Base-by-base conservation (phyloP, 2,329 filamentous ascomycete species). In the Aspergillus felis region DNA sequence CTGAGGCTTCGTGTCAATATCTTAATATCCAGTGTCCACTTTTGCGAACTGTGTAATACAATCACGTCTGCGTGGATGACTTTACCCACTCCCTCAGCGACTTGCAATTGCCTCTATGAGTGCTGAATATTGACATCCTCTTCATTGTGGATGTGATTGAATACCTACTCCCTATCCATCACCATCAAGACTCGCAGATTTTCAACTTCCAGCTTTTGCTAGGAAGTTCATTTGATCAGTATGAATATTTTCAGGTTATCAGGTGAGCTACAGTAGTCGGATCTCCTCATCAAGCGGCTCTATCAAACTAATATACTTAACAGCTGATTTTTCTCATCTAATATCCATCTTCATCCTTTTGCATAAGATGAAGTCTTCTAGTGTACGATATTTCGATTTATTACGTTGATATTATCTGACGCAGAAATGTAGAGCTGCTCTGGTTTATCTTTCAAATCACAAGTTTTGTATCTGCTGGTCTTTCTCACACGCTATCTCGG, bases 361-460 rank as follows among this genome's bases (percentile, higher is more conserved):
- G 62, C 92, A 96, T 74, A 99, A 99, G 83, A 99, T 99, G 92
- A 87, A 88, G 68, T 86, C 89, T 72, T 87, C 94, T 49, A 96
- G 91, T 73, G 93, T 97, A 82, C 61, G 87, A 76, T 22, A 35
- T 50, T 28, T 17, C 52, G 3, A 28, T 27, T 24, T 7, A 42
- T 22, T 42, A 28, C 5, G 24, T 24, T 22, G 38, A 22, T 14
- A 24, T 57, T 41, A 55, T 49, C 59, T 64, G 53, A 64, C 53
- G 10, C 20, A 24, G 24, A 44, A 27, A 59, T 46, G 32, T 54
- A 97, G 93, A 97, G 92, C 82, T 96, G 92, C 75, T 88, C 93
- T 46, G 94, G 94, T 68, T 93, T 99, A 77, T 99, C 94, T 17
- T 97, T 99, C 84, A 99, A 99, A 76, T 97, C 93, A 61, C 94